Percentiles rank a stretch among this genome's conserved stretches.
Conservation (phyloP, 164 flowering plant species). For the Chimonanthus praecox region DNA sequence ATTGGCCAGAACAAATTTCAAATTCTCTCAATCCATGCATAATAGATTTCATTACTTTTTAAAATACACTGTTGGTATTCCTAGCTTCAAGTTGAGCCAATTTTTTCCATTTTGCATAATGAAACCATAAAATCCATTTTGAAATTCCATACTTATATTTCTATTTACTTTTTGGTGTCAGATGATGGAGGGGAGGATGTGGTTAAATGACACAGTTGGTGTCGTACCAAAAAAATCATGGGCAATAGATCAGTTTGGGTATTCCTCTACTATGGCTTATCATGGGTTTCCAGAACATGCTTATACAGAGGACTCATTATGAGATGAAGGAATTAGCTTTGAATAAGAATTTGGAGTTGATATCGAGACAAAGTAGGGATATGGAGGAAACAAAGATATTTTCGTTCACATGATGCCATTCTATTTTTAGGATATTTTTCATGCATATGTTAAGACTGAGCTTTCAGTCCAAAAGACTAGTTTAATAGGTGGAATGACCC, state of each 20-base stretch:
- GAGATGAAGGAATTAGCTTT: conserved; percentile 88
- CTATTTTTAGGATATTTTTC: conserved; percentile 95
- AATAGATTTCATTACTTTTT: no score
- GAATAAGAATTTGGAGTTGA: conserved; percentile 75
- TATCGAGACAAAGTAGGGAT: conserved; percentile 99
- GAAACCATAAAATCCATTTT: not conserved
- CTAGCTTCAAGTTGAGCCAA: not conserved
- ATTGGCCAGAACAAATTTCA: no score
- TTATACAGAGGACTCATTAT: conserved; percentile 96
- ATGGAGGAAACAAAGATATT: conserved; percentile 77
- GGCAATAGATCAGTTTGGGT: conserved; percentile 99
- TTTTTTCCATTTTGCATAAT: not conserved
- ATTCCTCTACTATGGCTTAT: conserved; percentile 98
- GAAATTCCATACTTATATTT: conserved; percentile 9
- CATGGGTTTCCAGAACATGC: conserved; percentile 99
- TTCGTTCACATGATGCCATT: conserved; percentile 99
- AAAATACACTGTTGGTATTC: not conserved
- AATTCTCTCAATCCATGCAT: no score
- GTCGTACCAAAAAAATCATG: conserved; percentile 92
- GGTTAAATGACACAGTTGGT: conserved; percentile 92
- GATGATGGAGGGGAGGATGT: conserved; percentile 97
- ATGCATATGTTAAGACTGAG: conserved; percentile 9
- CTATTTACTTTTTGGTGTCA: conserved; percentile 22
- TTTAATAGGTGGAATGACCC: no score
- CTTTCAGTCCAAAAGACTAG: no score